A percentile compares a stretch with the other conserved stretches of the same genome.
These are phyloP conservation scores for Elaeagnus macrophylla DNA, from an alignment of 306 rosid genomes.

Conservation along the genomic window DNA sequence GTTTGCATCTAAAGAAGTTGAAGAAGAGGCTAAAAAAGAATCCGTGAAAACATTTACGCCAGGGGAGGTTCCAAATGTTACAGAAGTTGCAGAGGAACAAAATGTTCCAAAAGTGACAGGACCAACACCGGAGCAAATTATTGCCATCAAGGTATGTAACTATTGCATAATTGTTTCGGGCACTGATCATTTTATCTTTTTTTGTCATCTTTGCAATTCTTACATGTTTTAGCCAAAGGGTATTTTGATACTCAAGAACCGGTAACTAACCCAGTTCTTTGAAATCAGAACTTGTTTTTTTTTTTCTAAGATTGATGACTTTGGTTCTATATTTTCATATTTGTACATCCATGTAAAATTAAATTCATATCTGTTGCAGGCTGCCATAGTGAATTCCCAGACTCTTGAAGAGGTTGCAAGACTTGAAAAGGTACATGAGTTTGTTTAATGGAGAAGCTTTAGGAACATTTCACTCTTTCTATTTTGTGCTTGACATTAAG, in stretches of 20 bases:
- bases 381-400: constrained; percentile 95
- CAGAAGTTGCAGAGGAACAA: constrained; percentile 56
- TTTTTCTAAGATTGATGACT: not conserved
- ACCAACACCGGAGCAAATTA: constrained; percentile 90
- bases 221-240: not conserved
- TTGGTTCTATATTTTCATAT: not conserved
- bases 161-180: not conserved
- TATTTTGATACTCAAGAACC: not conserved
- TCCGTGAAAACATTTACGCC: constrained; percentile 34
- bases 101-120: constrained; percentile 44
- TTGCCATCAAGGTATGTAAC: constrained; percentile 70
- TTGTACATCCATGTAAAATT: not conserved
- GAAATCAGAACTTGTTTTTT: too few species aligned
- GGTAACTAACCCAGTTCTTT: too few species aligned
- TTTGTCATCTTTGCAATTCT: not conserved
- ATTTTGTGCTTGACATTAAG: constrained; percentile 1
- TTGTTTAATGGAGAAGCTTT: not conserved
- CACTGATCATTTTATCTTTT: not conserved
- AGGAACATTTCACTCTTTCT: not conserved
- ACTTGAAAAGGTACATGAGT: constrained; percentile 77
- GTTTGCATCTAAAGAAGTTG: constrained; percentile 58
- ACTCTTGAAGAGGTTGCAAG: constrained; percentile 99
- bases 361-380: constrained; percentile 36
- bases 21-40: constrained; percentile 58
- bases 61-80: constrained; percentile 37